A percentile compares a stretch with the other conserved stretches of the same genome.
These are phyloP conservation scores for Diaporthe sp. DNA, from an alignment of 2,329 filamentous ascomycete species.

Conservation along the genomic window DNA sequence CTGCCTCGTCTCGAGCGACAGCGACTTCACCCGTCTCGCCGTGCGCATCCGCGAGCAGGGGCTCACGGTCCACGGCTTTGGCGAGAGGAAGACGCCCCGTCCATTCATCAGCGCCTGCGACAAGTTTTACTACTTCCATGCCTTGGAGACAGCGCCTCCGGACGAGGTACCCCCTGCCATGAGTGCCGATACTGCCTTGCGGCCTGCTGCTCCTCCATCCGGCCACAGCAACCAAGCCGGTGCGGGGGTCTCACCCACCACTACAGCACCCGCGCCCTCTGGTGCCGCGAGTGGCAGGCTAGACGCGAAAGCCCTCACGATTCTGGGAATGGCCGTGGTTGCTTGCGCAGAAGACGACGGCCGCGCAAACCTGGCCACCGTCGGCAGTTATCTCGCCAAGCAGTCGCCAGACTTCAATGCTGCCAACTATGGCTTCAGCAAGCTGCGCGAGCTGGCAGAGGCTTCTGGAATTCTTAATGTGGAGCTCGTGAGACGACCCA, in stretches of 20 bases:
- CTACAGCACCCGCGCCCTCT: neutral
- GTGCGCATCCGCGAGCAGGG: constrained; percentile 50
- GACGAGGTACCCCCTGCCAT: neutral
- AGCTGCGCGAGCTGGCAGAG: constrained; percentile 42
- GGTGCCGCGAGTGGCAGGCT: neutral
- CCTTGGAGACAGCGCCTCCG: neutral
- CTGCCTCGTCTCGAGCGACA: constrained; percentile 43
- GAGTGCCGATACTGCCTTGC: neutral
- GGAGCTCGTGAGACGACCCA: neutral
- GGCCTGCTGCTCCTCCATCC: neutral
- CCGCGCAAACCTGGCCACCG: constrained; percentile 45
- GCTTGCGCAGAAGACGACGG: constrained; percentile 44
- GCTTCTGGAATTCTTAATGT: constrained; percentile 38
- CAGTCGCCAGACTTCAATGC: constrained; percentile 48
- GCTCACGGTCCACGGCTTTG: constrained; percentile 51
- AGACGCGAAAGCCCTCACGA: neutral
- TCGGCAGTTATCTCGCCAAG: constrained; percentile 46
- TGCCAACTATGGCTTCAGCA: constrained; percentile 46
- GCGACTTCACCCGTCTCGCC: constrained; percentile 52
- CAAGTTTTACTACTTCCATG: constrained; percentile 49
- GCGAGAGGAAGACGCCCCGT: constrained; percentile 48
- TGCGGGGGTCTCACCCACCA: neutral
- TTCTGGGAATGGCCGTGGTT: constrained; percentile 42
- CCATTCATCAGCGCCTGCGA: constrained; percentile 50
- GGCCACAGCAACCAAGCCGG: neutral